Percentiles rank a stretch among this genome's conserved stretches.
Evolutionary conservation across 192 early-diverging fungal species (phyloP).

Genomic region (Coemansia sp.): DNA sequence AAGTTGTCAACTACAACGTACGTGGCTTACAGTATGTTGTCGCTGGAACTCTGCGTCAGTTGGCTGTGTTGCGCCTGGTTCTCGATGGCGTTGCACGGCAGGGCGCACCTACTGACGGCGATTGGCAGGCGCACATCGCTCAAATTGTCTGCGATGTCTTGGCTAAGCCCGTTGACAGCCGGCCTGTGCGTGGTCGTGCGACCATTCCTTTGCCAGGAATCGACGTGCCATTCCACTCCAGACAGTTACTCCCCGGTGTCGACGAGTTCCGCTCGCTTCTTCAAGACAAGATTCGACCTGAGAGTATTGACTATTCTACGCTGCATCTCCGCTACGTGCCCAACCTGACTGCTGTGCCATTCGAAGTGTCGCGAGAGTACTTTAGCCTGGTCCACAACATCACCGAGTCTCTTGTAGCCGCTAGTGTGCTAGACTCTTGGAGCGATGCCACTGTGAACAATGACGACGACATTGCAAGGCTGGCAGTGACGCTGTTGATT

Average conservation of each 20-base stretch:
- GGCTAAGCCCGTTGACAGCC: conserved; percentile 61
- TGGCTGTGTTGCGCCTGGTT: conserved; percentile 76
- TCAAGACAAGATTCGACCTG: conserved; percentile 72
- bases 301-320: conserved; percentile 65
- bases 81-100: conserved; percentile 79
- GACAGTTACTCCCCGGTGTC: conserved; percentile 81
- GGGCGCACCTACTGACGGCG: conserved; percentile 68
- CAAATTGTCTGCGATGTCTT: conserved; percentile 69
- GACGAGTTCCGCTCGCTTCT: conserved; percentile 86
- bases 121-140: conserved; percentile 76
- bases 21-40: conserved; percentile 93
- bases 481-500: conserved; percentile 79
- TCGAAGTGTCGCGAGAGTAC: conserved; percentile 77
- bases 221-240: conserved; percentile 91
- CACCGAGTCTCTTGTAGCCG: conserved; percentile 70
- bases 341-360: conserved; percentile 90
- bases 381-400: conserved; percentile 68
- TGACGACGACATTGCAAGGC: conserved; percentile 66
- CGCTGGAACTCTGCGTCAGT: conserved; percentile 75
- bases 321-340: conserved; percentile 86
- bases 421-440: conserved; percentile 75
- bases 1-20: conserved; percentile 96
- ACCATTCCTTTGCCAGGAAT: conserved; percentile 88
- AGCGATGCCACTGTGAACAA: conserved; percentile 22
- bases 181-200: conserved; percentile 77